phyloP scores from a whole-genome alignment of 768 basidiomycete genomes.

The Cytidiella melzeri region DNA sequence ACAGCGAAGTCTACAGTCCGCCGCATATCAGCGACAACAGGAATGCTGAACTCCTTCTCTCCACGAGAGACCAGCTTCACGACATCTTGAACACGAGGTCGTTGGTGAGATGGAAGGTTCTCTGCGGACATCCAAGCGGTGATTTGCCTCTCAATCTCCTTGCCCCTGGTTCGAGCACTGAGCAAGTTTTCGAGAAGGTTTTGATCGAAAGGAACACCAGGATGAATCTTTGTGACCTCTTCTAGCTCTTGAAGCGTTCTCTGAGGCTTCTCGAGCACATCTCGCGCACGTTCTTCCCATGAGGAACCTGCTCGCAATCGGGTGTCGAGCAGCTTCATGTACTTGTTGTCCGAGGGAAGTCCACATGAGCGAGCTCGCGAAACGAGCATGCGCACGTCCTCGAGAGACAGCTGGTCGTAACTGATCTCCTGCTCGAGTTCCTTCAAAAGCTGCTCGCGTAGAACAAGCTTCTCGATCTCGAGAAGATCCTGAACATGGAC shows the following conservation, averaged over 20 bases:
- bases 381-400: slow-evolving; percentile 71
- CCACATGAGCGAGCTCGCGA: slow-evolving; percentile 64
- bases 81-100: slow-evolving; percentile 65
- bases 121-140: slow-evolving; percentile 63
- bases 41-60: slow-evolving; percentile 72
- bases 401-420: slow-evolving; percentile 61
- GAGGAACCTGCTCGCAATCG: slow-evolving; percentile 60
- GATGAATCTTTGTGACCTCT: slow-evolving; percentile 58
- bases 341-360: slow-evolving; percentile 57
- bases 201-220: slow-evolving; percentile 64
- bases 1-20: slow-evolving; percentile 69
- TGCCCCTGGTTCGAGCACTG: slow-evolving; percentile 59
- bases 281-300: slow-evolving; percentile 72
- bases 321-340: slow-evolving; percentile 57
- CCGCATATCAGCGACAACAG: slow-evolving; percentile 58
- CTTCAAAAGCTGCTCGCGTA: slow-evolving; percentile 67
- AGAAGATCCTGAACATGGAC: slow-evolving; percentile 77
- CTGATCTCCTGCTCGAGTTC: slow-evolving; percentile 74
- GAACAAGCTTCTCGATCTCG: slow-evolving; percentile 75
- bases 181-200: slow-evolving; percentile 61
- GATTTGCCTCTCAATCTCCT: slow-evolving; percentile 77
- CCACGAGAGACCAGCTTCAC: slow-evolving; percentile 61
- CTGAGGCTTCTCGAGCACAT: slow-evolving; percentile 57
- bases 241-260: slow-evolving; percentile 77
- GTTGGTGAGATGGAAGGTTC: slow-evolving; percentile 39